phyloP scores from a whole-genome alignment of 2,329 filamentous ascomycete genomes.

The Alternaria metachromatica region DNA sequence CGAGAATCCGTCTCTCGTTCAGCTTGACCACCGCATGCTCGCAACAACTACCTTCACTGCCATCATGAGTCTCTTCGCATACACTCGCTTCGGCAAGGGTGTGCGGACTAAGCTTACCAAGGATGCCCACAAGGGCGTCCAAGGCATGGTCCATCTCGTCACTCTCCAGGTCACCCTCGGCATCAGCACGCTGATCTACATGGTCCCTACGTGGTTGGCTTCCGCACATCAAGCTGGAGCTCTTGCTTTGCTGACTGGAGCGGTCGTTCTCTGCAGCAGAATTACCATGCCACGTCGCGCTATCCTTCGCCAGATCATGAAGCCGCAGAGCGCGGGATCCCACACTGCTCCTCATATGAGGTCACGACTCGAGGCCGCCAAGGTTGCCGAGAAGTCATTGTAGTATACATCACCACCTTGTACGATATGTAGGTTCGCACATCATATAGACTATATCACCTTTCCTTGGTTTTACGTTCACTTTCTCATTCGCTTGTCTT shows the following conservation, averaged over 20 bases:
- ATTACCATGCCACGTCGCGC: constrained; percentile 43
- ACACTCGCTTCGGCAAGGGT: constrained; percentile 70
- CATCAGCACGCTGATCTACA: constrained; percentile 89
- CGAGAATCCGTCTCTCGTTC: constrained; percentile 94
- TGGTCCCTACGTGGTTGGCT: constrained; percentile 87
- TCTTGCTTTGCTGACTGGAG: constrained; percentile 82
- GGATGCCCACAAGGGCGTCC: constrained; percentile 73
- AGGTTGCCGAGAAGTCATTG: constrained; percentile 20
- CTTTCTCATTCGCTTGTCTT: neutral
- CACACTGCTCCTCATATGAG: constrained; percentile 26
- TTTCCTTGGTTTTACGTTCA: neutral
- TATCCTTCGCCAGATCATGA: constrained; percentile 40
- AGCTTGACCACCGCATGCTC: constrained; percentile 92
- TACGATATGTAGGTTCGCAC: constrained; percentile 11
- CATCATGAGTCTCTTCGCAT: constrained; percentile 81
- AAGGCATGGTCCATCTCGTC: constrained; percentile 83
- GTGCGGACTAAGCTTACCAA: constrained; percentile 65
- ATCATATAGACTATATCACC: neutral
- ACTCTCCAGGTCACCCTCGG: constrained; percentile 83
- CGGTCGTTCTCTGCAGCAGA: constrained; percentile 75
- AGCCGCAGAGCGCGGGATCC: constrained; percentile 23
- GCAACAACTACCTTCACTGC: constrained; percentile 87
- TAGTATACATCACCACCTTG: constrained; percentile 10
- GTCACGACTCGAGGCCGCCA: constrained; percentile 27
- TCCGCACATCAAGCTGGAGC: constrained; percentile 93